phyloP scores from a whole-genome alignment of 768 basidiomycete species.

The Podaxis mareebaensis region DNA sequence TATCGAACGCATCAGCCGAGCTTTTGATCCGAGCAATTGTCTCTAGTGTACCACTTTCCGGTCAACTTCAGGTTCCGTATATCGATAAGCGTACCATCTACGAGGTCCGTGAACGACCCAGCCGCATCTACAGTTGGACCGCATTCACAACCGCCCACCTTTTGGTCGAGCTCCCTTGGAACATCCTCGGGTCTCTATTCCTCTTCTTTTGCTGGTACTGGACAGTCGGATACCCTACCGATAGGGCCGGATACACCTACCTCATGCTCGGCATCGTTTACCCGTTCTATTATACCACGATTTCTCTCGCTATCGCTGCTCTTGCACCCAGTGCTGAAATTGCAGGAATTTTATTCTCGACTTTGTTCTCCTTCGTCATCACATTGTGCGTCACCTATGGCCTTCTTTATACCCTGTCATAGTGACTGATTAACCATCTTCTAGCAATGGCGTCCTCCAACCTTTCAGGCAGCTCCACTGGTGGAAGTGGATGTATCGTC shows the following conservation, averaged over 20 bases:
- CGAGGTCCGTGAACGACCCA: conserved; percentile 67
- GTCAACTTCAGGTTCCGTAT: conserved; percentile 66
- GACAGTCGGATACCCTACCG: conserved; percentile 60
- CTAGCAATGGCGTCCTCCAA: conserved; percentile 65
- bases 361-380: conserved; percentile 61
- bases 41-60: conserved; percentile 49
- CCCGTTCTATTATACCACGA: conserved; percentile 60
- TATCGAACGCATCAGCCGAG: background rate
- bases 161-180: conserved; percentile 61
- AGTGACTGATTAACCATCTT: conserved; percentile 1
- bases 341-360: conserved; percentile 56
- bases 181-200: conserved; percentile 54
- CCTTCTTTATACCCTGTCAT: background rate
- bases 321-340: conserved; percentile 62
- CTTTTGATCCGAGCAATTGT: conserved; percentile 5
- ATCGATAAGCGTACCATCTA: conserved; percentile 60
- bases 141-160: conserved; percentile 57
- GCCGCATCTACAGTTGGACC: conserved; percentile 66
- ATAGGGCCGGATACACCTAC: conserved; percentile 60
- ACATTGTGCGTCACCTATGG: conserved; percentile 45
- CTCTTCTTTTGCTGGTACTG: conserved; percentile 73
- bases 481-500: conserved; percentile 55
- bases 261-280: conserved; percentile 54
- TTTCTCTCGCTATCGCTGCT: conserved; percentile 59
- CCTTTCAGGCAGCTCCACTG: conserved; percentile 61